Evolutionary conservation across 306 rosid species (phyloP), one percentile per base, ranked within the genome.

Genomic region (Casuarina cunninghamiana): DNA sequence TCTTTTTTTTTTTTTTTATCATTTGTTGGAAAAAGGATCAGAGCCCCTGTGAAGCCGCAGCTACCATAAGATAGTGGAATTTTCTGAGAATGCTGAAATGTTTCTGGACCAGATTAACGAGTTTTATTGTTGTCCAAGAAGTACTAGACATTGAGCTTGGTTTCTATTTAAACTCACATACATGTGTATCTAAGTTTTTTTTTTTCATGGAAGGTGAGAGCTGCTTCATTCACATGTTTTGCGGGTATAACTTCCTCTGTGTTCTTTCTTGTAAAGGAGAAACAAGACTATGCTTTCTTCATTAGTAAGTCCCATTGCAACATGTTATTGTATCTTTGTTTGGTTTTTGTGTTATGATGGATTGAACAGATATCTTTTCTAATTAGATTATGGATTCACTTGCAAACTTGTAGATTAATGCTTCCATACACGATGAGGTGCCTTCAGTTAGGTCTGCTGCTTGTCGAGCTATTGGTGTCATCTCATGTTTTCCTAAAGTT

Each of bases 381-480:
- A 3, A 10, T 54, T 2, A 35, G 53, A 60, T 73, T 63, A 61
- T 65, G 35, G 45, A 32, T 65, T 75, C 69, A 41, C 17, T 26
- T 61, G 77, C 38, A 55, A 79, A 79, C 77, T 81, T 81, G 73
- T 84, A 95, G 98, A 83, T 86, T 69, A 79, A 71, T 75, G 93
- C 94, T 38, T 92, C 97, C 21, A 37, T 86, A 35, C 67, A 76
- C 17, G 97, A 91, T 54, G 86, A 86, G 75, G 93, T 84, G 53
- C 86, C 99, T 49, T 87, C 93, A 9, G 99, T 95, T 82, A 89
- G 93, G 81, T 88, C 97, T 82, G 90, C 97, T 86, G 92, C 97
- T 67, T 93, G 99, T 91, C 93, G 99, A 74, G 99, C 99, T 78
- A 86, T 93, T 79, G 99, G 99, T 54, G 84, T 95, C 88, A 86